Evolutionary conservation across 139 green algal genomes (phyloP).

Genomic region (Nannochloris sp.): DNA sequence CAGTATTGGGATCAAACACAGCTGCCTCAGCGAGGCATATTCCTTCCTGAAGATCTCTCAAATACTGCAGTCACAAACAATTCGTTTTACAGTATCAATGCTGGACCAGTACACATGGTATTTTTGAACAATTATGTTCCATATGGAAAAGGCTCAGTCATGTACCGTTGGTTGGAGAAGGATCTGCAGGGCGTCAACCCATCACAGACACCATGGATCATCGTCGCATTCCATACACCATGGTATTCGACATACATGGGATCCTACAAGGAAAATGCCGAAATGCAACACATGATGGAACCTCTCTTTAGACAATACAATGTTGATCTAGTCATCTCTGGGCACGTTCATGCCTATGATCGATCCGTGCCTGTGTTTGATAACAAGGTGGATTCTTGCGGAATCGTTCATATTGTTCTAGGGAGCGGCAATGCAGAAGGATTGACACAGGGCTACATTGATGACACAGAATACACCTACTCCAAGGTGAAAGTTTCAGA

Average conservation of each 20-base stretch:
- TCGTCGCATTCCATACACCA: conserved; percentile 59
- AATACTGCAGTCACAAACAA: neutral
- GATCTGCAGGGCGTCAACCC: conserved; percentile 59
- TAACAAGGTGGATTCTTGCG: neutral
- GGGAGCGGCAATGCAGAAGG: neutral
- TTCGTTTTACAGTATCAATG: neutral
- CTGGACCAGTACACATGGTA: neutral
- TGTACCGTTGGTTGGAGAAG: conserved; percentile 55
- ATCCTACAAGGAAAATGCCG: conserved; percentile 7
- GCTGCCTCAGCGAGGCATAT: neutral
- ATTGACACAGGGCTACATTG: neutral
- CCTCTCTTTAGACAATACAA: conserved; percentile 40
- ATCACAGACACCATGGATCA: conserved; percentile 57
- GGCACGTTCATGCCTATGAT: neutral
- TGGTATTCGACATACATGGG: conserved; percentile 23
- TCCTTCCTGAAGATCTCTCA: neutral
- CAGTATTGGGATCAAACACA: neutral
- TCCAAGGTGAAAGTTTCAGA: neutral
- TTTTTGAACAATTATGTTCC: conserved; percentile 8
- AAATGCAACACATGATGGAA: conserved; percentile 40
- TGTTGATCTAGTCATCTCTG: conserved; percentile 59
- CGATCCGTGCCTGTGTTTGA: neutral
- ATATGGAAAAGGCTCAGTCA: conserved; percentile 22
- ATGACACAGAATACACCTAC: neutral
- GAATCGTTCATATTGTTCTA: neutral